Percentiles rank a stretch among this genome's conserved stretches.
These are phyloP conservation scores for Plantago coronopus DNA, from an alignment of 305 asterid genomes.

Conservation along the genomic window DNA sequence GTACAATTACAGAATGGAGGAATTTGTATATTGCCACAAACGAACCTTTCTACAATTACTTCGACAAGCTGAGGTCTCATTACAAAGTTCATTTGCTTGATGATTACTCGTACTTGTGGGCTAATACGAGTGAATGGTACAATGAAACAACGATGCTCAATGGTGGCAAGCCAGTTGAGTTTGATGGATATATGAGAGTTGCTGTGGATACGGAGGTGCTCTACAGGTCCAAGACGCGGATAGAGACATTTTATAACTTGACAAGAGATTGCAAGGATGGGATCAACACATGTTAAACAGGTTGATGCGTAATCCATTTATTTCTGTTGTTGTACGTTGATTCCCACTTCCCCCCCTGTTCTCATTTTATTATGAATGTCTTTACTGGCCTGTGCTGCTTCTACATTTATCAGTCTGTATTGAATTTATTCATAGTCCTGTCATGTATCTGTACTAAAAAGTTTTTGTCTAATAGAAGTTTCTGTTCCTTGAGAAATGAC, in stretches of 20 bases:
- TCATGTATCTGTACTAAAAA: conserved; percentile 1
- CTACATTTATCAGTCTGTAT: conserved; percentile 11
- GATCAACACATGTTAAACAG: conserved; percentile 58
- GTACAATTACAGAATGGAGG: conserved; percentile 58
- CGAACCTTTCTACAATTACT: conserved; percentile 73
- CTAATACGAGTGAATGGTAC: conserved; percentile 85
- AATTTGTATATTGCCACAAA: conserved; percentile 83
- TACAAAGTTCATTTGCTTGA: conserved; percentile 85
- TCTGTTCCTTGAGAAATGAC: background rate
- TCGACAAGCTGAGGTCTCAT: conserved; percentile 83
- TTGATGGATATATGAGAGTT: conserved; percentile 91
- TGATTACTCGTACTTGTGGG: conserved; percentile 76
- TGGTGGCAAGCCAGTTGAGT: conserved; percentile 61
- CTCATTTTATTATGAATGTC: background rate
- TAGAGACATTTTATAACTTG: conserved; percentile 85
- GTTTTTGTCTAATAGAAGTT: background rate
- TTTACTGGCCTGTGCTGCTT: background rate
- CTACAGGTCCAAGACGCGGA: conserved; percentile 67
- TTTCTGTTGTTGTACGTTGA: conserved; percentile 32
- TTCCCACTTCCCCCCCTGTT: conserved; percentile 10
- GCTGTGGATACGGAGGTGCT: conserved; percentile 97
- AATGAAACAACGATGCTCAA: conserved; percentile 64
- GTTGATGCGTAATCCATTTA: conserved; percentile 6
- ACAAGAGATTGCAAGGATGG: conserved; percentile 94
- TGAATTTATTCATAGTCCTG: conserved; percentile 9